Conservation (phyloP, 2,329 filamentous ascomycete genomes). For the Fusarium chuoi region DNA sequence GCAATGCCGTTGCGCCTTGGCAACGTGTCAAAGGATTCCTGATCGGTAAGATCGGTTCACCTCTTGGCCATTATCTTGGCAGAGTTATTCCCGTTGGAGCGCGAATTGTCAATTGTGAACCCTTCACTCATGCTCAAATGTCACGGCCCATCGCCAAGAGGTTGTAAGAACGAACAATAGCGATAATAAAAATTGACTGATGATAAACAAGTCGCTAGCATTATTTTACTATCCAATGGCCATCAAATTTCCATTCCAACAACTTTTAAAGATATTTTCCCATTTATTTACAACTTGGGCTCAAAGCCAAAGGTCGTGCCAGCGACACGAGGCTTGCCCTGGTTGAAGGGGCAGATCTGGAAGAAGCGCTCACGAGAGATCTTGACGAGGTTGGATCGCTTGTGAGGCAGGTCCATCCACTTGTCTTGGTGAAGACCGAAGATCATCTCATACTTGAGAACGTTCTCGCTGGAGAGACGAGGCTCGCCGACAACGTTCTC, state of each 20-base stretch:
- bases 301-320: constrained; percentile 63
- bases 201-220: constrained; percentile 14
- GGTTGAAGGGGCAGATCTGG: constrained; percentile 69
- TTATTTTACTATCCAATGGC: background rate
- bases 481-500: constrained; percentile 73
- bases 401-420: constrained; percentile 77
- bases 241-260: background rate
- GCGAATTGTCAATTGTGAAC: background rate
- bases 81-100: constrained; percentile 1
- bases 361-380: constrained; percentile 76
- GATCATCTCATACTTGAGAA: constrained; percentile 78
- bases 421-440: constrained; percentile 78
- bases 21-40: constrained; percentile 7
- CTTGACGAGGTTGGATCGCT: constrained; percentile 73
- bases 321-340: constrained; percentile 63
- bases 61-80: constrained; percentile 8
- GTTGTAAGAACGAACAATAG: background rate
- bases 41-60: constrained; percentile 22
- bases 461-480: constrained; percentile 73
- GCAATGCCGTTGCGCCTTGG: background rate
- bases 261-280: background rate
- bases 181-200: background rate
- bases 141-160: constrained; percentile 8
- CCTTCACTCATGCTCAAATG: background rate
- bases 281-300: constrained; percentile 52